Conservation (phyloP, 148 eudicot species). For the Rhododendron simsii region DNA sequence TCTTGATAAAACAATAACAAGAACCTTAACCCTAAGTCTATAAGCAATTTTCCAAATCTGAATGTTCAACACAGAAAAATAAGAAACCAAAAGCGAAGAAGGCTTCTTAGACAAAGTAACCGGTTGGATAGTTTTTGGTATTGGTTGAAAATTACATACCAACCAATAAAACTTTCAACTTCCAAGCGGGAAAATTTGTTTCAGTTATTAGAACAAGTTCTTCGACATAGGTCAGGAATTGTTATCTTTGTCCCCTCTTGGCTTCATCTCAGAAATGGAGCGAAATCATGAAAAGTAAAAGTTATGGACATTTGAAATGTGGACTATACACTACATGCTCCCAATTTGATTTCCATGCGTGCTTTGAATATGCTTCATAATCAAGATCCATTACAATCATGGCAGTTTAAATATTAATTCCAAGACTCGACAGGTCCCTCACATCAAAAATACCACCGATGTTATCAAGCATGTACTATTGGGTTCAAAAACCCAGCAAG, state of each 20-base stretch:
- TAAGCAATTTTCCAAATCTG: neutral
- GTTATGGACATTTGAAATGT: neutral
- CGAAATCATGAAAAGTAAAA: neutral
- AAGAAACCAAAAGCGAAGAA: neutral
- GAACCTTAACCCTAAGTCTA: slow-evolving; percentile 4
- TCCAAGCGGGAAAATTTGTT: neutral
- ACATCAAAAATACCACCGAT: neutral
- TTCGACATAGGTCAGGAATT: neutral
- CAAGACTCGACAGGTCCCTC: neutral
- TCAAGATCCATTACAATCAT: neutral
- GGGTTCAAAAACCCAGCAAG: neutral
- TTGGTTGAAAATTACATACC: neutral
- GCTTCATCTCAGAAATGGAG: neutral
- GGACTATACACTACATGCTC: neutral
- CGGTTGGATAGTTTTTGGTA: neutral
- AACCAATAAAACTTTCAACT: neutral
- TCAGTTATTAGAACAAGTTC: neutral
- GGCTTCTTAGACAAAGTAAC: neutral
- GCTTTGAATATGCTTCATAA: neutral
- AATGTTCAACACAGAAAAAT: neutral
- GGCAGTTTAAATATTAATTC: neutral
- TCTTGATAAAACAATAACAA: neutral
- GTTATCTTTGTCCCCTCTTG: neutral
- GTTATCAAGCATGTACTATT: neutral
- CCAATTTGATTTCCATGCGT: neutral